A percentile compares a stretch with the other conserved stretches of the same genome.
Conservation (phyloP, 345 rosid genomes). For the Moricandia moricandioides region DNA sequence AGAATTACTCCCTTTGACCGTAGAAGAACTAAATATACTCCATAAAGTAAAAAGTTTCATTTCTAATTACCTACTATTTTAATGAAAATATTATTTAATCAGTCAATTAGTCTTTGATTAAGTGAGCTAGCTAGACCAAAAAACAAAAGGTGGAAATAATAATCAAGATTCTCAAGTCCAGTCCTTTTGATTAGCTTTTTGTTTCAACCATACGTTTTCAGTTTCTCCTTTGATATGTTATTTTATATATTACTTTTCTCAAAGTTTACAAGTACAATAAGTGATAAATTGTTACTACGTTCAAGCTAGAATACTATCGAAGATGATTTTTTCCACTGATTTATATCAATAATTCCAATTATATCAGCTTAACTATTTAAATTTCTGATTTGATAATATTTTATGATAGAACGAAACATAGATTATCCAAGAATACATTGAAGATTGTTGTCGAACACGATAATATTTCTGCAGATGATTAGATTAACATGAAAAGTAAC, state of each 20-base stretch:
- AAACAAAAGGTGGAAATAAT: neutral
- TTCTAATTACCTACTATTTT: neutral
- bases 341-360: neutral
- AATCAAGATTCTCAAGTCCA: neutral
- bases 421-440: neutral
- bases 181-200: neutral
- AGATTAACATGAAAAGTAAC: neutral
- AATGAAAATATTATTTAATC: neutral
- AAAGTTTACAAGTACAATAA: neutral
- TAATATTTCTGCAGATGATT: neutral
- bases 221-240: neutral
- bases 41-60: conserved; percentile 13
- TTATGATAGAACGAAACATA: neutral
- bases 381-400: neutral
- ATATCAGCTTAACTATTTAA: neutral
- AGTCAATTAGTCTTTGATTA: neutral
- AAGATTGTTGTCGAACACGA: neutral
- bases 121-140: neutral
- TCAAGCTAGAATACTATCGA: neutral
- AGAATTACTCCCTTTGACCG: conserved; percentile 32
- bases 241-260: neutral
- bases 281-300: neutral
- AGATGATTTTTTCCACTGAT: neutral
- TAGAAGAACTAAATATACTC: conserved; percentile 18
- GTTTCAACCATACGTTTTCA: neutral